Conservation (phyloP, 768 basidiomycete genomes). For the Floccularia luteovirens region DNA sequence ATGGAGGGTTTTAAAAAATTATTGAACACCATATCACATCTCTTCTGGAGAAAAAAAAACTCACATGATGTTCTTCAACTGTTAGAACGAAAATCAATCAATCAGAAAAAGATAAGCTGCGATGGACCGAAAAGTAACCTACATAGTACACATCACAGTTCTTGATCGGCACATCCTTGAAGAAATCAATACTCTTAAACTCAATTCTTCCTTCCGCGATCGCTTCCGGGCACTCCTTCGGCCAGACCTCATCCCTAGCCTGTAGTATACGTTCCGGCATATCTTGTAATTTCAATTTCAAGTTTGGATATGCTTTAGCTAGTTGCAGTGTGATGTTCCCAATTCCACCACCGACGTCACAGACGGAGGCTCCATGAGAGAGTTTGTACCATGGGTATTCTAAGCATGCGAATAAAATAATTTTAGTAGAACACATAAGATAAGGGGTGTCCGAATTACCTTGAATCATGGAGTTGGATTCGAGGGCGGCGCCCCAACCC, state of each 20-base stretch:
- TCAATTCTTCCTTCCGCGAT: constrained; percentile 23
- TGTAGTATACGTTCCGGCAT: constrained; percentile 20
- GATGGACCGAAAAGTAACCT: constrained; percentile 6
- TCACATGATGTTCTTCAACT: constrained; percentile 23
- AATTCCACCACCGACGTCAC: constrained; percentile 32
- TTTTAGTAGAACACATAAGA: neutral
- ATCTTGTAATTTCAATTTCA: constrained; percentile 29
- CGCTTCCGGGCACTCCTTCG: constrained; percentile 24
- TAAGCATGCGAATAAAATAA: constrained; percentile 4
- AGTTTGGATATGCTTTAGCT: constrained; percentile 21
- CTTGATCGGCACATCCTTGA: constrained; percentile 24
- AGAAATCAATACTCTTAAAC: constrained; percentile 32
- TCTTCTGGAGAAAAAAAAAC: neutral
- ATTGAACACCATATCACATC: too few species aligned
- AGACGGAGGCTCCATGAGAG: constrained; percentile 17
- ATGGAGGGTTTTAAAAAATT: neutral
- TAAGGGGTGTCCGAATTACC: constrained; percentile 9
- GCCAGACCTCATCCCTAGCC: constrained; percentile 26
- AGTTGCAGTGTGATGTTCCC: constrained; percentile 28
- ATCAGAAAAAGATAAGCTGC: neutral
- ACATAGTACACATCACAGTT: constrained; percentile 37
- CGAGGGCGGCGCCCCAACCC: constrained; percentile 21
- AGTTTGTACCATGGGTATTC: constrained; percentile 25
- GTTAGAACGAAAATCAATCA: neutral
- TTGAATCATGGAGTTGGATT: constrained; percentile 18